A percentile compares a stretch with the other conserved stretches of the same genome.
phyloP scores from a whole-genome alignment of 306 rosid genomes.

The Styphnolobium japonicum region DNA sequence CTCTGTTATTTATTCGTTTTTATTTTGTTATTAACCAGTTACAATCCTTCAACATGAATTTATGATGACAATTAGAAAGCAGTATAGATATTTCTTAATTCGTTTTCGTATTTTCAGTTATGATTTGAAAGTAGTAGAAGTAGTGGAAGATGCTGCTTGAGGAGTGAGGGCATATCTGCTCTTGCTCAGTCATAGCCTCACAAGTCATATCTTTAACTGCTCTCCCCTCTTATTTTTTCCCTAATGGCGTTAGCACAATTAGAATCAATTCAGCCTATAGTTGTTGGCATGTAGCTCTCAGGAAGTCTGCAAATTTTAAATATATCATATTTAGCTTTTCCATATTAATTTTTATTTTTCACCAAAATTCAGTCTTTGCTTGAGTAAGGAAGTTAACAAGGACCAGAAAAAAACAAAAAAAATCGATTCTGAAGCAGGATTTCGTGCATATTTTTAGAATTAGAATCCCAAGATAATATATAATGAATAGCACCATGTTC shows the following conservation, averaged over 20 bases:
- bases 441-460: constrained; percentile 20
- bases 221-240: constrained; percentile 4
- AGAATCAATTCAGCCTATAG: neutral
- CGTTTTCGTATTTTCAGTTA: neutral
- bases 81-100: neutral
- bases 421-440: constrained; percentile 17
- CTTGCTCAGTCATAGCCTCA: neutral
- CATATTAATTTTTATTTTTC: neutral
- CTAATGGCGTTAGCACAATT: neutral
- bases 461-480: constrained; percentile 32
- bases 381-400: neutral
- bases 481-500: constrained; percentile 9
- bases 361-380: neutral
- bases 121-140: neutral
- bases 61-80: neutral
- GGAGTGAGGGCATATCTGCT: too few species aligned
- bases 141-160: too few species aligned
- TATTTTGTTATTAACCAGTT: neutral
- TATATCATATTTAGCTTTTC: neutral
- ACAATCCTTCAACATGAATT: neutral
- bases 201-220: constrained; percentile 1
- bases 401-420: neutral
- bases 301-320: neutral
- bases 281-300: neutral
- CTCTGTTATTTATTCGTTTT: neutral